These are phyloP conservation scores for Ceratobasidium sp. DNA, from an alignment of 1,284 basidiomycete species.

Conservation along the genomic window DNA sequence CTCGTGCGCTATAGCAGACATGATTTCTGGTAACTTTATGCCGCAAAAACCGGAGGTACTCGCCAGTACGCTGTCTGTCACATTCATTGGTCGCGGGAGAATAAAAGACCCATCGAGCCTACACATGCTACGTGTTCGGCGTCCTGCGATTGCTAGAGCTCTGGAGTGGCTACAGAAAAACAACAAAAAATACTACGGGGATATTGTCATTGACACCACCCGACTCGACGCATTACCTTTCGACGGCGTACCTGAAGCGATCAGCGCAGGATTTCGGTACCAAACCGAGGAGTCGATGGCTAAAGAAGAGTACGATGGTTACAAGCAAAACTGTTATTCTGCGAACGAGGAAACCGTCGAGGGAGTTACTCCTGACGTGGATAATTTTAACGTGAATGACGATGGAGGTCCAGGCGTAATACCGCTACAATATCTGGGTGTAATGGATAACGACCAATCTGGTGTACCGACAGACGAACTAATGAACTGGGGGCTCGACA, in stretches of 20 bases:
- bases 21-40: conserved; percentile 57
- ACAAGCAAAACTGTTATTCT: conserved; percentile 9
- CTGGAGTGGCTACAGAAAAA: conserved; percentile 42
- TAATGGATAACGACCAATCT: conserved; percentile 17
- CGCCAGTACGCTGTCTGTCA: conserved; percentile 56
- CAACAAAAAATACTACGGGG: conserved; percentile 39
- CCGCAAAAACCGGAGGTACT: conserved; percentile 55
- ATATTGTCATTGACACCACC: background rate
- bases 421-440: conserved; percentile 6
- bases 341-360: background rate
- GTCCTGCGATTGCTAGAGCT: conserved; percentile 52
- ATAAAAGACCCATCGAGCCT: conserved; percentile 53
- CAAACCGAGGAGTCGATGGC: conserved; percentile 11
- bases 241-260: conserved; percentile 45
- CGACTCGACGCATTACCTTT: conserved; percentile 23
- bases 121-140: conserved; percentile 53
- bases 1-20: conserved; percentile 51
- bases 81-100: conserved; percentile 56
- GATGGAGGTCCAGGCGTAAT: background rate
- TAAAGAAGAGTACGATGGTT: conserved; percentile 25
- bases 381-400: background rate
- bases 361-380: background rate
- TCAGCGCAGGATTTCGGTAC: conserved; percentile 8
- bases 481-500: conserved; percentile 33
- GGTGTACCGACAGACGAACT: background rate